A percentile compares a stretch with the other conserved stretches of the same genome.
These are phyloP conservation scores for Hymenoscyphus fructigenus DNA, from an alignment of 2,329 filamentous ascomycete species.

Conservation along the genomic window DNA sequence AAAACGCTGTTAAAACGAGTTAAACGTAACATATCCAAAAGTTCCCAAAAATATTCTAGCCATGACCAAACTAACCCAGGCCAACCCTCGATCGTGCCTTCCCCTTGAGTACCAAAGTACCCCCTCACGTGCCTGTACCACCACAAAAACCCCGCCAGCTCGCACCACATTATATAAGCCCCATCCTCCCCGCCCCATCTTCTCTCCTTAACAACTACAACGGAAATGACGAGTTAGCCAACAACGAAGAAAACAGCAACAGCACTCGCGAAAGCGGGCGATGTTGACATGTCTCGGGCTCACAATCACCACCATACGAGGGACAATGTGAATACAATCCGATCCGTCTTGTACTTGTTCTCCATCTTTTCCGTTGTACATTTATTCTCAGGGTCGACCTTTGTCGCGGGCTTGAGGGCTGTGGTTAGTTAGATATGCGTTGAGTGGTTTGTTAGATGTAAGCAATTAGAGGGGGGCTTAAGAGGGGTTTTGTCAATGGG, in stretches of 20 bases:
- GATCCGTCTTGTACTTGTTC: conserved; percentile 47
- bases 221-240: conserved; percentile 74
- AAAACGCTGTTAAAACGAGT: too few relatives aligned
- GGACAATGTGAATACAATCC: conserved; percentile 62
- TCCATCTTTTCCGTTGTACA: background rate
- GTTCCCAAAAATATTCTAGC: too few relatives aligned
- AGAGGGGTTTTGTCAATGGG: background rate
- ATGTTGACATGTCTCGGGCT: conserved; percentile 66
- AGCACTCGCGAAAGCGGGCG: conserved; percentile 55
- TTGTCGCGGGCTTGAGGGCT: background rate
- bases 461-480: too few relatives aligned
- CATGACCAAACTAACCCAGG: background rate
- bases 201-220: conserved; percentile 61
- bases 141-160: background rate
- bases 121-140: background rate
- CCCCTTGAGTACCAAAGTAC: background rate
- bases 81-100: background rate
- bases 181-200: background rate
- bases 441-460: background rate
- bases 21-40: too few relatives aligned
- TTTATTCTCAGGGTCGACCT: too few relatives aligned
- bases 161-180: background rate
- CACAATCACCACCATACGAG: conserved; percentile 59
- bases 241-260: conserved; percentile 44
- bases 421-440: background rate